A percentile compares a stretch with the other conserved stretches of the same genome.
These are phyloP conservation scores for Ascodesmis nigricans DNA, from an alignment of 495 filamentous ascomycete genomes.

Conservation along the genomic window DNA sequence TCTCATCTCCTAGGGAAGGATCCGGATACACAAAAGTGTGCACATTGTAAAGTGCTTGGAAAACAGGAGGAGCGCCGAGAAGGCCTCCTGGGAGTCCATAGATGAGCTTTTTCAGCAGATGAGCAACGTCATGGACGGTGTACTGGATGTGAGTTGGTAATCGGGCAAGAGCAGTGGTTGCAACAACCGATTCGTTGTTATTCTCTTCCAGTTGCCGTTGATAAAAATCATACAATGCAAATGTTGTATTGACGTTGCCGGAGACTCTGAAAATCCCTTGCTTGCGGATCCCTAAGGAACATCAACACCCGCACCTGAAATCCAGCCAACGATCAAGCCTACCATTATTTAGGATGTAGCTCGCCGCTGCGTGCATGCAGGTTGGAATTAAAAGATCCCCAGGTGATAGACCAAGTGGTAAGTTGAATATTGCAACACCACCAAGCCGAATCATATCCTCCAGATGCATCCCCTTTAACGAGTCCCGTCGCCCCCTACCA, in stretches of 20 bases:
- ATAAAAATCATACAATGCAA: slow-evolving; percentile 40
- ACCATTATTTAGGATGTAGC: slow-evolving; percentile 47
- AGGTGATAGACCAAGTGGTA: slow-evolving; percentile 45
- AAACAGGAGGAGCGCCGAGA: slow-evolving; percentile 43
- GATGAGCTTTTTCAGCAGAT: slow-evolving; percentile 48
- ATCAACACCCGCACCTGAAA: slow-evolving; percentile 7
- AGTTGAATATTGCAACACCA: slow-evolving; percentile 42
- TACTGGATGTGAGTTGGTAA: slow-evolving; percentile 33
- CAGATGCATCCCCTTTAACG: slow-evolving; percentile 37
- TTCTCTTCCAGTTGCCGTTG: slow-evolving; percentile 28
- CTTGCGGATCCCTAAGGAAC: slow-evolving; percentile 22
- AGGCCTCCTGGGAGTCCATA: slow-evolving; percentile 52
- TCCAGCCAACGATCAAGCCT: slow-evolving; percentile 22
- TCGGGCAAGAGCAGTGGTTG: slow-evolving; percentile 32
- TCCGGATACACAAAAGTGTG: slow-evolving; percentile 32
- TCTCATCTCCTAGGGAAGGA: slow-evolving; percentile 28
- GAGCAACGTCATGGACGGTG: slow-evolving; percentile 46
- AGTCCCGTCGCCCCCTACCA: slow-evolving; percentile 29
- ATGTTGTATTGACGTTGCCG: slow-evolving; percentile 32
- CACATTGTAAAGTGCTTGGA: slow-evolving; percentile 42
- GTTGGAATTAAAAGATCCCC: slow-evolving; percentile 43
- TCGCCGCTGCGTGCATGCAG: slow-evolving; percentile 49
- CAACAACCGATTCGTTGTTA: slow-evolving; percentile 27
- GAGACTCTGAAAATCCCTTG: slow-evolving; percentile 44
- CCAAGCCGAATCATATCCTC: slow-evolving; percentile 48